phyloP scores from a whole-genome alignment of 352 stramenopile species.

The Aphanomyces invadans region DNA sequence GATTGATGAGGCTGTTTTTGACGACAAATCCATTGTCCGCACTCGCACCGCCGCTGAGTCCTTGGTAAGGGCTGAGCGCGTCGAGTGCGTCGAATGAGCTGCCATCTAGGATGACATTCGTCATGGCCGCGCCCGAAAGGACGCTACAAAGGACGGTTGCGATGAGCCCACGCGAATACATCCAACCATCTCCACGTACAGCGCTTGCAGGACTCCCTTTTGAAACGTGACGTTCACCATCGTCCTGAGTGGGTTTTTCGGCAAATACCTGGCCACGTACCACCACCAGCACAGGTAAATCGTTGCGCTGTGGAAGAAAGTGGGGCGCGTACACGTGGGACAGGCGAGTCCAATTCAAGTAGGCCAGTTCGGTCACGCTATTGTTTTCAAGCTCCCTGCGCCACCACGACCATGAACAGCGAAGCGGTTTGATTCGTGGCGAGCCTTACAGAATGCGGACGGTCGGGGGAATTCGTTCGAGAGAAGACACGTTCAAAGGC shows the following conservation, averaged over 20 bases:
- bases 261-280: too few species aligned
- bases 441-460: not conserved
- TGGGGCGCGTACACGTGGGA: not conserved
- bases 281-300: not conserved
- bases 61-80: not conserved
- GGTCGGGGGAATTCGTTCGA: not conserved
- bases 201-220: too few species aligned
- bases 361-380: not conserved
- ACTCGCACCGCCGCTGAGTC: not conserved
- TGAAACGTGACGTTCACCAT: too few species aligned
- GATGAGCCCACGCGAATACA: not conserved
- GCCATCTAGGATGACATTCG: conserved; percentile 4
- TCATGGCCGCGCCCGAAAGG: not conserved
- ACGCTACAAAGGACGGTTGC: not conserved
- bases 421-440: too few species aligned
- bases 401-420: not conserved
- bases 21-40: conserved; percentile 10
- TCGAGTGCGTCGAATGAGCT: conserved; percentile 3
- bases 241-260: too few species aligned
- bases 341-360: conserved; percentile 15
- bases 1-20: not conserved
- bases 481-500: not conserved
- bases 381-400: not conserved
- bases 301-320: not conserved
- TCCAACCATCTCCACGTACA: too few species aligned